Base-by-base conservation (phyloP, 768 basidiomycete species). In the Amanita exitialis region DNA sequence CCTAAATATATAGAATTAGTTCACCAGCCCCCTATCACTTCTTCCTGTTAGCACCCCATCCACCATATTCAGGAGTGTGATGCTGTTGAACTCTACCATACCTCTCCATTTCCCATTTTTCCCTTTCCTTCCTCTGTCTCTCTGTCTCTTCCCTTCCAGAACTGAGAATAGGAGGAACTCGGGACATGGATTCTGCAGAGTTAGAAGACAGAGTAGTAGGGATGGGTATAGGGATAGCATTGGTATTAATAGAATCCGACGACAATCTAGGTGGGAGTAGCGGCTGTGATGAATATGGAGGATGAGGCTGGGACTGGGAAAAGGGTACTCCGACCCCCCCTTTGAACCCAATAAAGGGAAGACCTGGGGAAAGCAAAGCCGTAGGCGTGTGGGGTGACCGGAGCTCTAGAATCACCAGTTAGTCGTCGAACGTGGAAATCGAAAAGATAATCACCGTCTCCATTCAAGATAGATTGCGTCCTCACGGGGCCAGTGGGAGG, bases 71-170 rank as follows among this genome's bases (percentile, higher is more conserved):
- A 25, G 8, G 18, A 5, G 15, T 21, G 21, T 38, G 6, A 20
- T 25, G 9, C 0, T 36, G 21, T 12, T 47, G 47, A 47, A 47
- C 23, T 4, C 47, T 47, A 8, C 47, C 47, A 47, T 47, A 47
- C 36, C 47, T 47, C 15, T 23, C 35, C 21, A 47, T 6, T 23
- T 47, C 47, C 47, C 47, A 47, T 20, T 27, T 35, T n/a, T 36
- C 47, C 21, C 47, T 47, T 3, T 47, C 47, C 35, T 25, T 47
- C 21, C 23, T 47, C 21, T 47, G 35, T 21, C 47, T 47, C 9
- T 45, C 44, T 34, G n/a, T 32, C 15, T 37, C 47, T 47, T 18
- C 9, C 13, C 7, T 36, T 36, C 34, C 32, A 9, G 15, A 16
- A 15, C 3, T 23, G 3, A 21, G 41, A 43, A 21, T 20, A 1